These are phyloP conservation scores for Malassezia obtusa DNA, from an alignment of 1,284 basidiomycete species.

Conservation along the genomic window DNA sequence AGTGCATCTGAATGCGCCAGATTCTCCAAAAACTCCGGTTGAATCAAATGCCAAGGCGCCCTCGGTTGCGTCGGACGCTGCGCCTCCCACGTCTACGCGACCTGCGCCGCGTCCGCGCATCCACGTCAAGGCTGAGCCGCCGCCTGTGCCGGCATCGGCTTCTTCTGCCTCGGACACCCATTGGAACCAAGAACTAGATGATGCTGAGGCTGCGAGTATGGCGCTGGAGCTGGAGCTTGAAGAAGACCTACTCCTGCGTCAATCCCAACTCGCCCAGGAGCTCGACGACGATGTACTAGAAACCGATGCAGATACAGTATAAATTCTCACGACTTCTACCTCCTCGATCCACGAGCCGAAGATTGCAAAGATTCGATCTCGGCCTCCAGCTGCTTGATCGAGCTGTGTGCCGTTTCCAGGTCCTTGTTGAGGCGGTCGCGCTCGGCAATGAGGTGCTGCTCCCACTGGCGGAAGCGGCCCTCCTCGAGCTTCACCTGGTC, in stretches of 20 bases:
- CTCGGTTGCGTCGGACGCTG: background rate
- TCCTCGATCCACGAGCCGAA: slow-evolving; percentile 11
- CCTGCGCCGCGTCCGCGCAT: background rate
- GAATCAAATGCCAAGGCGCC: background rate
- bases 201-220: slow-evolving; percentile 22
- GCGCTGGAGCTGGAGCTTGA: slow-evolving; percentile 24
- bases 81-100: background rate
- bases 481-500: slow-evolving; percentile 99
- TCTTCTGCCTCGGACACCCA: no score
- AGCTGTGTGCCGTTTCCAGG: slow-evolving; percentile 42
- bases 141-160: no score
- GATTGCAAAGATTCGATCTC: slow-evolving; percentile 22
- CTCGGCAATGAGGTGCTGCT: slow-evolving; percentile 63
- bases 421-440: slow-evolving; percentile 48
- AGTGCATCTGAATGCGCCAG: no score
- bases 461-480: slow-evolving; percentile 95
- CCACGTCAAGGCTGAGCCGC: background rate
- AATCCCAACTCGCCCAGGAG: slow-evolving; percentile 17
- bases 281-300: slow-evolving; percentile 2
- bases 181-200: background rate
- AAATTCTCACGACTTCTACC: background rate
- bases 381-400: slow-evolving; percentile 44
- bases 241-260: slow-evolving; percentile 12
- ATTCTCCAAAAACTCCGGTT: background rate
- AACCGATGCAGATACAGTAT: background rate